Evolutionary conservation across 257 asterid species (phyloP), one percentile per base, ranked within the genome.

Genomic region (Lycium barbarum): DNA sequence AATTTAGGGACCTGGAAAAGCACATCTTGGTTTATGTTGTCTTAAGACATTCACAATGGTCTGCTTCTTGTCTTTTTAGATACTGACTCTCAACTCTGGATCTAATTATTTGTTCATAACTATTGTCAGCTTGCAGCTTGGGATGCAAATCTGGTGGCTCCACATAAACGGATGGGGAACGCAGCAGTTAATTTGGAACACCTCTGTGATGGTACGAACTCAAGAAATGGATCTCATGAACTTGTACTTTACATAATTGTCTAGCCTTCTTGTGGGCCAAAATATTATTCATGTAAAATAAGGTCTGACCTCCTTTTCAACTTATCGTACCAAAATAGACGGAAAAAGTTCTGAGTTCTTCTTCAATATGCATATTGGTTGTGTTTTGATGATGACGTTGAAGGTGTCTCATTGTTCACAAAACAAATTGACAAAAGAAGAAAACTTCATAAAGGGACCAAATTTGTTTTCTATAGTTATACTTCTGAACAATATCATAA

Each of bases 131-230:
- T 97, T 78, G 99, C 98, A 17, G 99, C 97, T 71, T 97, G 99
- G 99, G 99, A 97, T 89, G 99, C 98, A 86, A 97, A 97, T 91
- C 94, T 97, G 51, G 96, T 97, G 80, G 84, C 98, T 86, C 98
- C 99, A 65, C 99, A 93, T 92, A 97, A 95, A 90, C 98, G 98
- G 87, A 97, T 95, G 98, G 99, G 99, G 82, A 97, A 97, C 92
- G 88, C 97, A 65, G 89, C 88, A 83, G 79, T 97, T 72, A 87
- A 92, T 89, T 88, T 97, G 90, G 94, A 92, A 84, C 88, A 88
- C 84, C 88, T 94, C 53, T 94, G 97, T 47, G 98, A 94, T 90
- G 99, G 99, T 97, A 92, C 83, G 88, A 62, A 40, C 71, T 84
- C 47, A 87, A 82, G 26, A 53, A 78, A 33, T 53, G 82, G 26